Base-by-base conservation (phyloP, 2,329 filamentous ascomycete species). In the Cladosporium velox region DNA sequence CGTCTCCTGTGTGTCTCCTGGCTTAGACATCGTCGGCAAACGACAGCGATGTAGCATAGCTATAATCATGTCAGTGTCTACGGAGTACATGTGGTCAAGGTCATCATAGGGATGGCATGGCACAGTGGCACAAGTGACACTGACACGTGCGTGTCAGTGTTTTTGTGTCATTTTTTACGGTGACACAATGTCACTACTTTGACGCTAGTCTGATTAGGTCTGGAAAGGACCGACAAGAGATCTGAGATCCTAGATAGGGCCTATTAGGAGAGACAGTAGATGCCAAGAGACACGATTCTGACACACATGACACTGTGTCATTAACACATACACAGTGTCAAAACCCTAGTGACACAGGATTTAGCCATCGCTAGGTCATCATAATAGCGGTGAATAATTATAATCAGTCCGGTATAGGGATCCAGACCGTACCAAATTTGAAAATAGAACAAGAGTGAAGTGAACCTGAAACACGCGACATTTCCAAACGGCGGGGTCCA, bases 391-490 rank as follows among this genome's bases (percentile, higher is more conserved):
- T 54, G 51, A 54, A 54, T 54, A 54, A 54, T 18, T n/a, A 54
- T 55, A 21, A 8, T 21, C 30, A 55, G n/a, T 34, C 30, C 30
- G 8, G 52, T 55, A 32, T n/a, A 55, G 26, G 30, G 52, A 21
- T 55, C 18, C n/a, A 55, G 52, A 55, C 28, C 52, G 28, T 21
- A 21, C 10, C 28, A 55, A 5, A 12, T 8, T 47, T 47, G 11
- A 21, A 21, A 10, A 47, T 21, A 47, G 52, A 21, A 30, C 15
- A 34, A 14, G 30, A 34, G 52, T 34, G 52, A 55, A 34, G 52
- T 55, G 52, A 55, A 55, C 4, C 52, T 55, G 52, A 55, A 55
- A 55, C 52, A 55, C 18, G 30, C 52, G 52, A 55, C 11, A 34
- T 32, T 55, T 18, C n/a, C 28, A 21, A 32, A 21, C n/a, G 30